Conservation (phyloP, 2,329 filamentous ascomycete genomes). For the Cordyceps fumosorosea region DNA sequence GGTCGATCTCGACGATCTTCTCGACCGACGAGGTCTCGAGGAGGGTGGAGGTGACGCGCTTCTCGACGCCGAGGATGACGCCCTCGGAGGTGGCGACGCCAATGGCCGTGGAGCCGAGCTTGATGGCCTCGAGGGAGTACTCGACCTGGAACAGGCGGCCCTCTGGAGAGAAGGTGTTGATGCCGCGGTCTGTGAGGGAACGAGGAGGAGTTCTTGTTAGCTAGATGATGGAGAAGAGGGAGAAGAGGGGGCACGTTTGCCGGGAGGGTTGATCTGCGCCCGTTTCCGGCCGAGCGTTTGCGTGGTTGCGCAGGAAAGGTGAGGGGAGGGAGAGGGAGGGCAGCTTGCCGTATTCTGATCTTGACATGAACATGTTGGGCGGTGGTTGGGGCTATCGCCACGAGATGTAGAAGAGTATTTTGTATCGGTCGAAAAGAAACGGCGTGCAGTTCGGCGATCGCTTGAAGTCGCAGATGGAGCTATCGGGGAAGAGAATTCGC, state of each 20-base stretch:
- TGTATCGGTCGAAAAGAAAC: background rate
- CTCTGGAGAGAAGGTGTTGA: conserved; percentile 99
- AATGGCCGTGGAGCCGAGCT: conserved; percentile 96
- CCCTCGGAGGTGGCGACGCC: conserved; percentile 93
- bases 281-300: too few species aligned
- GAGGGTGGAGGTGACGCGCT: conserved; percentile 95
- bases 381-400: conserved; percentile 23
- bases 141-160: conserved; percentile 99
- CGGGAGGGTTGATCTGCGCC: too few species aligned
- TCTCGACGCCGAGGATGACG: conserved; percentile 95
- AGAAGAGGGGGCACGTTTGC: too few species aligned
- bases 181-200: conserved; percentile 72
- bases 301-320: background rate
- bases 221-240: background rate
- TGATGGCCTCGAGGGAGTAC: conserved; percentile 99
- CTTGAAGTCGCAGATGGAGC: background rate
- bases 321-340: background rate
- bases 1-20: conserved; percentile 99
- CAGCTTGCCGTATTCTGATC: conserved; percentile 95
- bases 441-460: background rate
- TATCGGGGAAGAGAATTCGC: background rate
- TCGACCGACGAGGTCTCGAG: conserved; percentile 97
- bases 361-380: conserved; percentile 95
- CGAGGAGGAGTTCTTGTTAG: background rate
- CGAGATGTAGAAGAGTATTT: background rate